phyloP scores from a whole-genome alignment of 768 basidiomycete genomes.

The Hericium erinaceus region DNA sequence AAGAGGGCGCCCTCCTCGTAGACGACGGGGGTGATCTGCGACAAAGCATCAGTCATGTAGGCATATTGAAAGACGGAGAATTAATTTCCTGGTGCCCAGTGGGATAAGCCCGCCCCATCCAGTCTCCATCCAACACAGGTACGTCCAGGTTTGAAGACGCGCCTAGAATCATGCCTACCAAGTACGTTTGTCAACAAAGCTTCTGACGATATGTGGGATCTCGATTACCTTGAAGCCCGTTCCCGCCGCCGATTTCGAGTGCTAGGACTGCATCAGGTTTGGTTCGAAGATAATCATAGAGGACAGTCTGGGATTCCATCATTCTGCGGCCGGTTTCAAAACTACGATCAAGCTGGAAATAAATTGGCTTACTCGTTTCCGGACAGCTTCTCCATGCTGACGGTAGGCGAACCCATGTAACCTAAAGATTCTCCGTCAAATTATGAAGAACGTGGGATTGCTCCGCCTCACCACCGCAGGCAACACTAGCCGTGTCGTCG shows the following conservation, averaged over 20 bases:
- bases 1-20: conserved; percentile 9
- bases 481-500: conserved; percentile 26
- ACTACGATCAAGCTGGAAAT: not conserved
- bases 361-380: conserved; percentile 26
- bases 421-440: conserved; percentile 20
- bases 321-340: not conserved
- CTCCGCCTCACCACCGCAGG: not conserved
- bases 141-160: conserved; percentile 1
- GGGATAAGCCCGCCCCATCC: conserved; percentile 29
- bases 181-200: no score
- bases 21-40: not conserved
- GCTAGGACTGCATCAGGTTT: conserved; percentile 25
- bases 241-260: conserved; percentile 30
- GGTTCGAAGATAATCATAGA: conserved; percentile 13
- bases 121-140: conserved; percentile 27
- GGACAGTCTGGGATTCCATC: conserved; percentile 5
- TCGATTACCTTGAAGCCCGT: not conserved
- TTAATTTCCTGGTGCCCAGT: not conserved
- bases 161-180: no score
- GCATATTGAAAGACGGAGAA: not conserved
- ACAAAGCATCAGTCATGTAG: not conserved
- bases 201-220: no score
- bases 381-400: conserved; percentile 27
- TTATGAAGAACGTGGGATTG: conserved; percentile 1
- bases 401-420: conserved; percentile 30